Evolutionary conservation across 805 yeast species (phyloP).

Genomic region (Ogataea paradorogensis): DNA sequence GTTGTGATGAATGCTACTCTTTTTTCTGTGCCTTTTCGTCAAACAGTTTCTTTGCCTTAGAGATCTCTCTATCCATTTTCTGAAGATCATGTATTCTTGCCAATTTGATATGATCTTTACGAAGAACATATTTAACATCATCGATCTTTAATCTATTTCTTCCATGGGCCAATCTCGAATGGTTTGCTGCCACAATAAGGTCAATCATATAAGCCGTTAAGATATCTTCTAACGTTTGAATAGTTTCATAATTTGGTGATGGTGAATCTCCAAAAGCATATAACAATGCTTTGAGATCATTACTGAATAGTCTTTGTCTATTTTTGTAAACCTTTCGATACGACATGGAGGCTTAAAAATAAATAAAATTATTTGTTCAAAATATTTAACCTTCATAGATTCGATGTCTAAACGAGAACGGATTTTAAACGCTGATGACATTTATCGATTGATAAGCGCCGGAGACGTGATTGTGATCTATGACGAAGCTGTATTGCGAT

Average conservation of each 20-base stretch:
- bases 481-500: conserved; percentile 54
- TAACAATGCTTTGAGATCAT: conserved; percentile 52
- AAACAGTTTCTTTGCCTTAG: conserved; percentile 64
- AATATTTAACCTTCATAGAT: not conserved
- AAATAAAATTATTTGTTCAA: not conserved
- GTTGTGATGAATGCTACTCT: conserved; percentile 10
- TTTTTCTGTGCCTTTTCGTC: conserved; percentile 42
- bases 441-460: conserved; percentile 56
- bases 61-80: conserved; percentile 55
- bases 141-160: conserved; percentile 67
- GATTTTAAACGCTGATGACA: conserved; percentile 5
- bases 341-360: conserved; percentile 5
- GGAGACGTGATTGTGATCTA: conserved; percentile 74
- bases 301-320: conserved; percentile 33
- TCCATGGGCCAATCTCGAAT: conserved; percentile 45
- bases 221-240: conserved; percentile 64
- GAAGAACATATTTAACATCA: conserved; percentile 66
- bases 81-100: conserved; percentile 69
- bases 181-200: conserved; percentile 48
- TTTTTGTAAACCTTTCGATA: conserved; percentile 13
- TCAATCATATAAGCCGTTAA: conserved; percentile 61
- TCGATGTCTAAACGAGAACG: not conserved
- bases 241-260: conserved; percentile 65
- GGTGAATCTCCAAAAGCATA: conserved; percentile 73
- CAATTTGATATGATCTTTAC: conserved; percentile 63